Evolutionary conservation across 129 eudicot genomes (phyloP).

Genomic region (Erigeron canadensis): DNA sequence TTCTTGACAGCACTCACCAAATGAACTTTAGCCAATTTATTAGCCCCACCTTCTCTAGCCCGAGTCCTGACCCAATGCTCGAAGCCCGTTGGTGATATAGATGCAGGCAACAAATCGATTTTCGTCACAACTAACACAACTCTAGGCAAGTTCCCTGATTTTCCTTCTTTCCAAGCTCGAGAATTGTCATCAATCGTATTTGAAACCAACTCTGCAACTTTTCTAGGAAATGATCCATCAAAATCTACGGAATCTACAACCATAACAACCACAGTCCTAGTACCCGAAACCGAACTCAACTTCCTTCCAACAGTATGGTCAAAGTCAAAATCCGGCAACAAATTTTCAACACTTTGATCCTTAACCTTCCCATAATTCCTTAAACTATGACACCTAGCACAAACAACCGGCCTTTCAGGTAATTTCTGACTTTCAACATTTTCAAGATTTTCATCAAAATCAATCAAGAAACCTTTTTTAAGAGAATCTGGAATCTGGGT

Average conservation of each 20-base stretch:
- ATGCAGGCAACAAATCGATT: conserved; percentile 73
- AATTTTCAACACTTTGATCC: conserved; percentile 64
- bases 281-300: conserved; percentile 56
- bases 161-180: conserved; percentile 84
- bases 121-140: conserved; percentile 79
- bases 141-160: conserved; percentile 88
- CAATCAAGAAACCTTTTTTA: conserved; percentile 56
- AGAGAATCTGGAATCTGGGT: conserved; percentile 60
- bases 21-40: conserved; percentile 76
- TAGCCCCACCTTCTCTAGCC: conserved; percentile 81
- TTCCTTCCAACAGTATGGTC: conserved; percentile 89
- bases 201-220: conserved; percentile 64
- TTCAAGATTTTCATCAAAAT: conserved; percentile 22
- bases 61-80: conserved; percentile 89
- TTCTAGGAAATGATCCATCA: conserved; percentile 82
- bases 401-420: conserved; percentile 53
- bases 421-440: conserved; percentile 16
- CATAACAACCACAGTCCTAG: conserved; percentile 69
- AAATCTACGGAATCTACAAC: conserved; percentile 92
- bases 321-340: conserved; percentile 92
- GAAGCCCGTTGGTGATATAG: conserved; percentile 66
- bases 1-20: conserved; percentile 82
- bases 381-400: conserved; percentile 80
- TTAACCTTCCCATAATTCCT: conserved; percentile 70
- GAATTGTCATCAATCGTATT: conserved; percentile 67